Evolutionary conservation across 805 yeast species (phyloP).

Genomic region (Yarrowia divulgata): DNA sequence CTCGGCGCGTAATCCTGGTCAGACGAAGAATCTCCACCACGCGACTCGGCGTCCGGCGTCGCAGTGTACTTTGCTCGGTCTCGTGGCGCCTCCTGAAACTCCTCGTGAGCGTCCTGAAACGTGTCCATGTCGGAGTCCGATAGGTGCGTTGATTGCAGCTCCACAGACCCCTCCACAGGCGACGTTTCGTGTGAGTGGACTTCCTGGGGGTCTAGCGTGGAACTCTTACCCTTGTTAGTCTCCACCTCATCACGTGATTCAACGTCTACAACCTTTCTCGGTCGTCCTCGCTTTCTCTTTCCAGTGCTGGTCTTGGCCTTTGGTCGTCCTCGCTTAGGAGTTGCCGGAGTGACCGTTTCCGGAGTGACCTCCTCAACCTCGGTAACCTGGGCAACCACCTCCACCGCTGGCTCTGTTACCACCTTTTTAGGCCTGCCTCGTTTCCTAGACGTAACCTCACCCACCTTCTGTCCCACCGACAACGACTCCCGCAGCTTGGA

Average conservation of each 20-base stretch:
- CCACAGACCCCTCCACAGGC: too few species aligned
- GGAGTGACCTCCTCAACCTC: background rate
- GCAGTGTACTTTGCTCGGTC: conserved; percentile 4
- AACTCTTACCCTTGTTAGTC: too few species aligned
- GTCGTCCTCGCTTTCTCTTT: conserved; percentile 9
- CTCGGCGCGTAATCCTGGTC: conserved; percentile 15
- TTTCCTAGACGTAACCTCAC: background rate
- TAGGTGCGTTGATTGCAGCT: too few species aligned
- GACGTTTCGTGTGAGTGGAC: too few species aligned
- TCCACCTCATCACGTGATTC: background rate
- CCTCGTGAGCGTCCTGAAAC: conserved; percentile 22
- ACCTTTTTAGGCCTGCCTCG: conserved; percentile 2
- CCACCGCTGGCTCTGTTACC: background rate
- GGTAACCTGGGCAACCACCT: background rate
- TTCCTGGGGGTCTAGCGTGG: too few species aligned
- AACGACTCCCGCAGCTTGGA: conserved; percentile 13
- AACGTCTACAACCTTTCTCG: background rate
- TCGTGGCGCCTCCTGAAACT: background rate
- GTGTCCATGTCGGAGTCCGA: conserved; percentile 11
- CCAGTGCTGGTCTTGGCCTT: too few species aligned
- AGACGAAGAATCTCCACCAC: background rate
- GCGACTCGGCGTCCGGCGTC: conserved; percentile 5
- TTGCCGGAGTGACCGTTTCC: too few species aligned
- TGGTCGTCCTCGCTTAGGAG: too few species aligned
- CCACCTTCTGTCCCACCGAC: too few species aligned